A percentile compares a stretch with the other conserved stretches of the same genome.
phyloP scores from a whole-genome alignment of 139 green algal species.

The Volvox africanus region DNA sequence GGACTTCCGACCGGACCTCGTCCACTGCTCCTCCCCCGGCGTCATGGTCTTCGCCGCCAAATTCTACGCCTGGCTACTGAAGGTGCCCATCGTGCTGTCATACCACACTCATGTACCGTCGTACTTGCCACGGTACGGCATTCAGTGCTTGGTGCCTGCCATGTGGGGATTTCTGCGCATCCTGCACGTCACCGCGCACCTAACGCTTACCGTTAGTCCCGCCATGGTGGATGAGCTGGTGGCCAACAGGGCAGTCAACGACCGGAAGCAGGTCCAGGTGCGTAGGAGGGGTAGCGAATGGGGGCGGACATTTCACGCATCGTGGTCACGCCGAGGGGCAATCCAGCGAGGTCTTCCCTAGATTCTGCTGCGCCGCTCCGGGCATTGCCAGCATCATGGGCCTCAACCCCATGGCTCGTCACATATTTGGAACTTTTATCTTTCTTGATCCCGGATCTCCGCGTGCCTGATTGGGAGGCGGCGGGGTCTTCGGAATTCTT shows the following conservation, averaged over 20 bases:
- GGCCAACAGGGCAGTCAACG: constrained; percentile 19
- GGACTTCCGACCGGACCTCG: constrained; percentile 67
- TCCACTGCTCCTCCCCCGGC: constrained; percentile 91
- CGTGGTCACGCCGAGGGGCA: too few relatives aligned
- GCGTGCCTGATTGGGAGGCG: too few relatives aligned
- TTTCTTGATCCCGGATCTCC: too few relatives aligned
- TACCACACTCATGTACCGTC: constrained; percentile 99
- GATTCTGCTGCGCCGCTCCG: too few relatives aligned
- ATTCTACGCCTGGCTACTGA: constrained; percentile 92
- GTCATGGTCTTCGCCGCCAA: constrained; percentile 89
- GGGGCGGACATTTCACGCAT: too few relatives aligned
- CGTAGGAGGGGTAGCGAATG: neutral
- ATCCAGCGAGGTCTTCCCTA: too few relatives aligned
- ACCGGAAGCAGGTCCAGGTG: constrained; percentile 28
- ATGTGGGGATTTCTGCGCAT: constrained; percentile 50
- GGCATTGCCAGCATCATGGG: too few relatives aligned
- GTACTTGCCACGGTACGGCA: constrained; percentile 89
- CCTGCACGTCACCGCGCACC: constrained; percentile 54
- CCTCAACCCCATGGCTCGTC: too few relatives aligned
- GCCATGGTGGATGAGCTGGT: constrained; percentile 55
- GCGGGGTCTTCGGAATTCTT: too few relatives aligned
- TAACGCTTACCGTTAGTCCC: constrained; percentile 51
- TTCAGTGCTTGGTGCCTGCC: constrained; percentile 27
- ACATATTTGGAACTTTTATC: too few relatives aligned
- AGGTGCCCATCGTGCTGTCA: constrained; percentile 90